A percentile compares a stretch with the other conserved stretches of the same genome.
Conservation (phyloP, 2,329 filamentous ascomycete species). For the Cordyceps militaris region DNA sequence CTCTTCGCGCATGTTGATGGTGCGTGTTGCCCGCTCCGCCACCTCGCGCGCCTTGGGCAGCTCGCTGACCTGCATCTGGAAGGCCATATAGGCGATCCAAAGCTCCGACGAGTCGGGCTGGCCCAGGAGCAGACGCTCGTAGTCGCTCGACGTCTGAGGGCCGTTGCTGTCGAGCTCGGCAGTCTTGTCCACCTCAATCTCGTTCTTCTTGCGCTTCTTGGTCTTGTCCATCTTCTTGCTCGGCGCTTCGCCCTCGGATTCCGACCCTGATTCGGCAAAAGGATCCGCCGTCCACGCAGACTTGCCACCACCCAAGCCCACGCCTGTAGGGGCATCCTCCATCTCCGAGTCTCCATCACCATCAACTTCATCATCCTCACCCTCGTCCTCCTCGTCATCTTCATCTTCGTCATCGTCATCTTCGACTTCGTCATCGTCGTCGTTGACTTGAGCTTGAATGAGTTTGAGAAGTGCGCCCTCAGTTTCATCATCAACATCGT, state of each 20-base stretch:
- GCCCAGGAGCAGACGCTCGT: conserved; percentile 84
- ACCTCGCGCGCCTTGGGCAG: conserved; percentile 81
- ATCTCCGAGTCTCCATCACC: conserved; percentile 22
- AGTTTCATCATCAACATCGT: conserved; percentile 42
- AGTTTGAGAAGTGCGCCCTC: conserved; percentile 38
- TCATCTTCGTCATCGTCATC: conserved; percentile 28
- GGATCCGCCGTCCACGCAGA: conserved; percentile 82
- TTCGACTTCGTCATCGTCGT: conserved; percentile 37
- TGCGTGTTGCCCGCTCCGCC: conserved; percentile 81
- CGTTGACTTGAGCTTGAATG: conserved; percentile 38
- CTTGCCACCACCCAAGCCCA: conserved; percentile 63
- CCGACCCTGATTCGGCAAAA: conserved; percentile 52
- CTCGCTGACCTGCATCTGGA: conserved; percentile 89
- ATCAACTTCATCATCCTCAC: conserved; percentile 31
- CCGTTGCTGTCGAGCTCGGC: conserved; percentile 86
- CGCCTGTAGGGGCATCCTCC: conserved; percentile 25
- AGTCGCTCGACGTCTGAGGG: conserved; percentile 84
- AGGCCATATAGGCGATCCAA: conserved; percentile 99
- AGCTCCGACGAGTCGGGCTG: conserved; percentile 88
- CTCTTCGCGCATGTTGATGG: conserved; percentile 85
- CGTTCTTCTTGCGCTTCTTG: conserved; percentile 68
- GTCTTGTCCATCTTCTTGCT: conserved; percentile 50
- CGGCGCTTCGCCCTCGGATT: conserved; percentile 34
- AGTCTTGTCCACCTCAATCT: conserved; percentile 80
- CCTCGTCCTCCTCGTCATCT: conserved; percentile 24